Base-by-base conservation (phyloP, 192 early-diverging fungal genomes). In the Phlyctochytrium arcticum region DNA sequence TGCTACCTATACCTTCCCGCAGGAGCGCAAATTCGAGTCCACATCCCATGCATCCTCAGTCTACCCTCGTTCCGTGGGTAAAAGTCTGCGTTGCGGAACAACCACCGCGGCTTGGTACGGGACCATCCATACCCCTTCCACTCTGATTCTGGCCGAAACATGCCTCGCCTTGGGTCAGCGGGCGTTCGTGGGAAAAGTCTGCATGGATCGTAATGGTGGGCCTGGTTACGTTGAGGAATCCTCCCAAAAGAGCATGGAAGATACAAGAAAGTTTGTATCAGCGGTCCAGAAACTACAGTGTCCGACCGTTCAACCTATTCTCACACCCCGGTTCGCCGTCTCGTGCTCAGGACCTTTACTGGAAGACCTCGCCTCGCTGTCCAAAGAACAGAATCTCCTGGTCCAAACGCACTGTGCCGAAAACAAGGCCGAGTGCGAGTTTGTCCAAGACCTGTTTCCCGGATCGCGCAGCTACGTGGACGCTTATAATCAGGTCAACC, bases 281-380 rank as follows among this genome's bases (percentile, higher is more conserved):
- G 30, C 71, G 67, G 49, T 75, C 48, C 19, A 61, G 27, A 19
- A 37, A 33, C 17, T 69, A 62, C 27, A 27, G 29, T 30, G 24
- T 15, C 60, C 70, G n/a, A 42, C 61, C 42, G 73, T 78, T 2
- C 23, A 71, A 60, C 94, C 96, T 26, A 88, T 93, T 39, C 70
- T 98, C 53, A 98, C 96, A 8, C 96, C 96, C 17, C 86, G 96
- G 42, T 98, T 98, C 71, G 94, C 86, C n/a, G 88, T 91, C 47
- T 76, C 88, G 5, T 95, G 93, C 75, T 81, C 91, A 1, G 68
- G 71, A 8, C 68, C 79, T 39, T 80, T 95, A 12, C 73, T 98
- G 78, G 54, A 62, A 15, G 85, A 77, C 12, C 76, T 98, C 34
- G 86, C 83, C 63, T 65, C 81, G 15, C 48, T 98, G 29, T 92